Conservation (phyloP, 495 filamentous ascomycete genomes). For the Wilcoxina mikolae region DNA sequence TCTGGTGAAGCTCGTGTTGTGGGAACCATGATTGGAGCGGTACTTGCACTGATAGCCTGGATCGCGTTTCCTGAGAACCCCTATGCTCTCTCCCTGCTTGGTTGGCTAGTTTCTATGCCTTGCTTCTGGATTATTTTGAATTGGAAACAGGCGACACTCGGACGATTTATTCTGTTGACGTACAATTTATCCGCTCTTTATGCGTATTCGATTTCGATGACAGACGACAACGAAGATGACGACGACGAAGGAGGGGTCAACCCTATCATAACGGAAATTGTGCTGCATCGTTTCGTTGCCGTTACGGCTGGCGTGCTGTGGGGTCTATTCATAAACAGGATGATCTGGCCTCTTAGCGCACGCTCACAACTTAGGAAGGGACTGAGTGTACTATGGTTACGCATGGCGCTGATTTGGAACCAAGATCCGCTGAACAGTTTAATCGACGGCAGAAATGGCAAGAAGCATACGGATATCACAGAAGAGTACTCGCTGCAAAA, state of each 20-base stretch:
- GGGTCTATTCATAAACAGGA: slow-evolving; percentile 76
- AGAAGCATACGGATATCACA: slow-evolving; percentile 62
- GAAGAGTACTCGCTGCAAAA: slow-evolving; percentile 61
- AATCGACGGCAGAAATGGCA: slow-evolving; percentile 33
- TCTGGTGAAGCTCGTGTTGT: slow-evolving; percentile 72
- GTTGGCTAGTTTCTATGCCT: slow-evolving; percentile 64
- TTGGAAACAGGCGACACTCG: slow-evolving; percentile 72
- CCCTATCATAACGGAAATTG: slow-evolving; percentile 76
- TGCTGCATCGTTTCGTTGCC: slow-evolving; percentile 75
- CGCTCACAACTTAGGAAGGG: slow-evolving; percentile 73
- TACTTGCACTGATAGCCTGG: slow-evolving; percentile 65
- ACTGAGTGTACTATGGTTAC: slow-evolving; percentile 70
- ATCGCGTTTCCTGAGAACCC: slow-evolving; percentile 54
- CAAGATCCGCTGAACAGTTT: slow-evolving; percentile 75
- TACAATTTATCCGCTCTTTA: slow-evolving; percentile 97
- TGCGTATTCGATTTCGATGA: slow-evolving; percentile 72
- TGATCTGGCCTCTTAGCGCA: slow-evolving; percentile 88
- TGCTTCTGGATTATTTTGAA: slow-evolving; percentile 82
- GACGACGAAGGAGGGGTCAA: slow-evolving; percentile 74
- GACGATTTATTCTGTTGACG: slow-evolving; percentile 80
- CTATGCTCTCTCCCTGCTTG: slow-evolving; percentile 55
- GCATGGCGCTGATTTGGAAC: slow-evolving; percentile 93
- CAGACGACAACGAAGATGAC: slow-evolving; percentile 54
- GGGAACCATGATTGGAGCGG: slow-evolving; percentile 73
- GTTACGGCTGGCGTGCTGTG: slow-evolving; percentile 79